A percentile compares a stretch with the other conserved stretches of the same genome.
Evolutionary conservation across 768 basidiomycete genomes (phyloP).

Genomic region (Naganishia onofrii): DNA sequence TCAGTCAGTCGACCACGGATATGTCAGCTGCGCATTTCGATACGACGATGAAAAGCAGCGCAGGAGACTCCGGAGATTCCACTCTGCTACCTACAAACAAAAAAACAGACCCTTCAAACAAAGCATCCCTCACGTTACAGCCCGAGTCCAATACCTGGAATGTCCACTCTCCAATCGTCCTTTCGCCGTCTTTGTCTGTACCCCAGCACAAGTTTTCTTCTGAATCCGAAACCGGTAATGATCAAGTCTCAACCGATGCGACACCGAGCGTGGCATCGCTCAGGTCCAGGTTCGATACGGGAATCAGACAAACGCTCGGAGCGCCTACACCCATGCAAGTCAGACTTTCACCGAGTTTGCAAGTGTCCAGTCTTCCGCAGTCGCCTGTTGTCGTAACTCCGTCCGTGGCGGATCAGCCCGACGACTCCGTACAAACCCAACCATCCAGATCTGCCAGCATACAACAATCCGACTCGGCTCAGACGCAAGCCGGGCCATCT

Average conservation of each 20-base stretch:
- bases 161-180: background rate
- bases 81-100: background rate
- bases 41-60: background rate
- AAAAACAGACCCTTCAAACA: background rate
- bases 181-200: background rate
- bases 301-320: background rate
- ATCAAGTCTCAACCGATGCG: background rate
- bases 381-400: background rate
- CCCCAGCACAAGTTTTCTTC: background rate
- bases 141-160: background rate
- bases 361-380: background rate
- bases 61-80: too few species aligned
- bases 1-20: background rate
- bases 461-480: background rate
- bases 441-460: background rate
- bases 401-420: background rate
- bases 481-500: background rate
- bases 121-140: background rate
- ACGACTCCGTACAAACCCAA: background rate
- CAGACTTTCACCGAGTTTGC: background rate
- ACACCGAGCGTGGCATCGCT: constrained; percentile 6
- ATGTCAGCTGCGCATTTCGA: background rate
- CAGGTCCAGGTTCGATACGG: constrained; percentile 1
- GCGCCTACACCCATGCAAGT: background rate
- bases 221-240: background rate